Evolutionary conservation across 495 filamentous ascomycete genomes (phyloP).

Genomic region (Thozetella sp.): DNA sequence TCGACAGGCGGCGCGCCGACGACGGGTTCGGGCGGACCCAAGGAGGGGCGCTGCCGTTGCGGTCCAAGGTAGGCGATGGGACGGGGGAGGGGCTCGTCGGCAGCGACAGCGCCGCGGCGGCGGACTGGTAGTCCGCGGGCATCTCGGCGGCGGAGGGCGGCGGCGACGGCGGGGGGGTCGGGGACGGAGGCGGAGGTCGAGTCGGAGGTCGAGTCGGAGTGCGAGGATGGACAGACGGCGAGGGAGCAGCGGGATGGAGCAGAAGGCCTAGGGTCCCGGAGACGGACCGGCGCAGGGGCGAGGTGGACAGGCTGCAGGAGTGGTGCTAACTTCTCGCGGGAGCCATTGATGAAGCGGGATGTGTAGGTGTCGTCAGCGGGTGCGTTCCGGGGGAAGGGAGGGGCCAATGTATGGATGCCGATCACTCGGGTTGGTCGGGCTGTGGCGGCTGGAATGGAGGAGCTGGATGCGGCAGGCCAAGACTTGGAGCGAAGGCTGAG

Average conservation of each 20-base stretch:
- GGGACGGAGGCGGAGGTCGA: not conserved
- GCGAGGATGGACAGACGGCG: too few relatives aligned
- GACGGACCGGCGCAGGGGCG: not conserved
- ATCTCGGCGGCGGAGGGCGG: slow-evolving; percentile 13
- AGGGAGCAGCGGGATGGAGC: not conserved
- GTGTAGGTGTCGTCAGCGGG: not conserved
- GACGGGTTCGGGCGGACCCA: slow-evolving; percentile 13
- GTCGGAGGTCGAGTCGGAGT: too few relatives aligned
- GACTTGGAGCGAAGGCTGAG: too few relatives aligned
- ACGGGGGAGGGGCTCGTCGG: slow-evolving; percentile 13
- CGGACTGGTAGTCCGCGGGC: slow-evolving; percentile 25
- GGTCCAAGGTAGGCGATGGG: slow-evolving; percentile 8
- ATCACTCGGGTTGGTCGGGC: too few relatives aligned
- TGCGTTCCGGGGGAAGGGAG: not conserved
- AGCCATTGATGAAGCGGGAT: not conserved
- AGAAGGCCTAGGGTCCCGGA: not conserved
- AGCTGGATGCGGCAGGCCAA: not conserved
- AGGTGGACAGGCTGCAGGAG: not conserved
- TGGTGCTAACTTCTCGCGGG: not conserved
- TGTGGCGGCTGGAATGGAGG: not conserved
- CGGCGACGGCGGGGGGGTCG: not conserved
- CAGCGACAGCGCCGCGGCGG: slow-evolving; percentile 22
- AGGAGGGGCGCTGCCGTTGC: slow-evolving; percentile 5
- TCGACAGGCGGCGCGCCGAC: slow-evolving; percentile 14
- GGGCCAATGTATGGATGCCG: too few relatives aligned